These are phyloP conservation scores for Sequoia sempervirens DNA, from an alignment of 75 land plant species.

Conservation along the genomic window DNA sequence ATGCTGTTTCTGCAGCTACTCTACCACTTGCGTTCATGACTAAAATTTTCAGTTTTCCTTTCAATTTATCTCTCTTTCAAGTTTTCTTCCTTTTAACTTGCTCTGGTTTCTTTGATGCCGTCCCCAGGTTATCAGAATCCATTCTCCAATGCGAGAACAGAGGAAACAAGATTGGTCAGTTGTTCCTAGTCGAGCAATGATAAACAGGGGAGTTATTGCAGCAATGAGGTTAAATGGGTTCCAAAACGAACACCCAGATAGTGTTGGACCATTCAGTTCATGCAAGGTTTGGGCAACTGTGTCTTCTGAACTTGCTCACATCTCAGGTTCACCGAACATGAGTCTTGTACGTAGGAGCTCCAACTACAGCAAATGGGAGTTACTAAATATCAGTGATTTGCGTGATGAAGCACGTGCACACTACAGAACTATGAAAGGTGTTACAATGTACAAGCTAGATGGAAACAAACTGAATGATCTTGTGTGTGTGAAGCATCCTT, in stretches of 20 bases:
- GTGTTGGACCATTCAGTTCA: conserved; percentile 58
- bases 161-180: conserved; percentile 83
- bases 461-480: conserved; percentile 92
- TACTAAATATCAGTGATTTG: conserved; percentile 40
- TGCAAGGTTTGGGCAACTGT: conserved; percentile 80
- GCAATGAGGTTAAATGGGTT: conserved; percentile 52
- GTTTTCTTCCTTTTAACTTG: background rate
- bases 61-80: background rate
- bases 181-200: conserved; percentile 61
- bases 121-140: conserved; percentile 79
- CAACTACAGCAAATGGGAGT: conserved; percentile 87
- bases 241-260: conserved; percentile 27
- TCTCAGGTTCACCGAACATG: conserved; percentile 86
- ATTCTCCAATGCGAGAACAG: conserved; percentile 84
- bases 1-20: background rate
- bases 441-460: conserved; percentile 83
- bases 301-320: conserved; percentile 29
- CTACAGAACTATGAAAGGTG: conserved; percentile 58
- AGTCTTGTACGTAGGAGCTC: conserved; percentile 56
- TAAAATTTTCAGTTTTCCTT: background rate
- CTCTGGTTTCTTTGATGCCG: background rate
- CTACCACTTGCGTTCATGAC: background rate
- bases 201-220: conserved; percentile 59
- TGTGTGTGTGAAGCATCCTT: conserved; percentile 60
- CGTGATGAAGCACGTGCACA: conserved; percentile 68